Percentiles rank a stretch among this genome's conserved stretches.
Conservation (phyloP, 768 basidiomycete species). For the Hygrocybe punicea region DNA sequence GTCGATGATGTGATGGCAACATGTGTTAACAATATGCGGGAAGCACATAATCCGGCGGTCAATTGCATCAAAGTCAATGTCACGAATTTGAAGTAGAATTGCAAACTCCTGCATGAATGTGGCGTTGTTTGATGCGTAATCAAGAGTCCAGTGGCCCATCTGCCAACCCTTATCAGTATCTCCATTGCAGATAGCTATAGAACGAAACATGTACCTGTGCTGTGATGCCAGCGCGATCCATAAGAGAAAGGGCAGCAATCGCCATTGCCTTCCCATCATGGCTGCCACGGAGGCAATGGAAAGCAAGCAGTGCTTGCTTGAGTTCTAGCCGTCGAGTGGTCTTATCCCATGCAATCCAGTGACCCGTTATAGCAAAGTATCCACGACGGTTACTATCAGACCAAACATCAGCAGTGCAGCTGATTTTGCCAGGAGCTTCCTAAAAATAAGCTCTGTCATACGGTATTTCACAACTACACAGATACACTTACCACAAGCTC, state of each 20-base stretch:
- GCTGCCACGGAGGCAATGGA: conserved; percentile 13
- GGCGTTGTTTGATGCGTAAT: conserved; percentile 19
- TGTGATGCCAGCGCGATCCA: conserved; percentile 5
- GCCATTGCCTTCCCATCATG: conserved; percentile 10
- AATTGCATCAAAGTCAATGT: conserved; percentile 7
- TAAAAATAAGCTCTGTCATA: conserved; percentile 12
- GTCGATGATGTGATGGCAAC: conserved; percentile 10
- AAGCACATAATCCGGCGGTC: conserved; percentile 18
- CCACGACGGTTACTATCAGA: conserved; percentile 4
- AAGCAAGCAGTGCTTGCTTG: conserved; percentile 10
- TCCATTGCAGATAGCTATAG: neutral
- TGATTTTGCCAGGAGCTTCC: conserved; percentile 16
- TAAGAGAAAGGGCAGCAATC: neutral
- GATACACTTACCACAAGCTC: no score
- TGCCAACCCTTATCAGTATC: neutral
- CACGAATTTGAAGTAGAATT: neutral
- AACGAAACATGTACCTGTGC: neutral
- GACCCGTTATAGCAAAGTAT: conserved; percentile 14
- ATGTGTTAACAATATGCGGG: conserved; percentile 21
- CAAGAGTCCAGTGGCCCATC: conserved; percentile 11
- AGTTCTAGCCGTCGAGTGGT: neutral
- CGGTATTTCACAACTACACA: no score
- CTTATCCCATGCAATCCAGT: conserved; percentile 13
- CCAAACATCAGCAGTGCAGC: conserved; percentile 19
- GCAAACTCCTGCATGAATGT: conserved; percentile 5